Evolutionary conservation across 73 alveolate genomes (phyloP), one percentile per base, ranked within the genome.

Genomic region (Paraurostyla sp.): DNA sequence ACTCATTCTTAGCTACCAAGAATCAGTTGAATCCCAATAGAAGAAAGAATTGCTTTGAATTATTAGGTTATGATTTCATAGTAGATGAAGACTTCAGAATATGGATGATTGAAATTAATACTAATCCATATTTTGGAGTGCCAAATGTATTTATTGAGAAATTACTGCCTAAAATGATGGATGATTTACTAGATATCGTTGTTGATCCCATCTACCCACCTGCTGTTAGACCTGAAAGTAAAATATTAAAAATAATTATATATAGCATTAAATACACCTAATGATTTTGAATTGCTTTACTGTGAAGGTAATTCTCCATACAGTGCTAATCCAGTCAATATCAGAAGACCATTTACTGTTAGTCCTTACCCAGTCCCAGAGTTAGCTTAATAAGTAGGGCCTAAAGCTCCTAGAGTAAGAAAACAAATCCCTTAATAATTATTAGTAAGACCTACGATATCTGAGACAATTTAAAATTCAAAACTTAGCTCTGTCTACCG

Each of bases 31-130:
- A 92, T 90, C 90, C 91, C 56, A 43, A 60, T 49, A 95, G 92
- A 76, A 95, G 97, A 82, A 93, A 94, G 59, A 68, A 87, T 38
- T 87, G 96, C 86, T 95, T 88, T 93, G 99, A 96, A 75, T 76
- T 96, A 1, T 85, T 96, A 46, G 99, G 99, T 9, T 96, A 93
- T 84, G 99, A 96, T 88, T 96, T 96, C 65, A 71, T 96, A 86
- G 50, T 96, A 29, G 99, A 96, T 87, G 99, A 97, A 59, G 96
- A 96, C 71, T 92, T 97, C 62, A 91, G 98, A 76, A 95, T 94
- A 15, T 97, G 97, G 97, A 92, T 97, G 68, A 95, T 97, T 42
- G 99, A 97, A 91, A 87, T 96, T 59, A 97, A 97, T 46, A 93
- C 98, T 0, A 96, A 96, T 82, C 99, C 99, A 20, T 95, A 96